Percentiles rank a stretch among this genome's conserved stretches.
phyloP scores from a whole-genome alignment of 1,139 yeast genomes.

The Saccharomycopsis hybrid region DNA sequence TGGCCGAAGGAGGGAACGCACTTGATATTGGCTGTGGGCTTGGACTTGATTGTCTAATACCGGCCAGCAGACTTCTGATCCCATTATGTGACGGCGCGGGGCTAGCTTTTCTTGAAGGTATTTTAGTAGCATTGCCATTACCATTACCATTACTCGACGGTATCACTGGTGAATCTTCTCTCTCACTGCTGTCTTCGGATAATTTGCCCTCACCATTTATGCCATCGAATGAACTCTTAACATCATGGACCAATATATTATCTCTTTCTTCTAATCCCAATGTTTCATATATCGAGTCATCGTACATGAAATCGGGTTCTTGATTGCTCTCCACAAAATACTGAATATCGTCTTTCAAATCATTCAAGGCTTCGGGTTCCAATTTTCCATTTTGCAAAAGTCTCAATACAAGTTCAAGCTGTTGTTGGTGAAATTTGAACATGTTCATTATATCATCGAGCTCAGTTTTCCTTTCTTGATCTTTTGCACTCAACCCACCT shows the following conservation, averaged over 20 bases:
- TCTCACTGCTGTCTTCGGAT: not conserved
- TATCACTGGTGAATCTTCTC: constrained; percentile 19
- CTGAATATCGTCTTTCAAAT: constrained; percentile 62
- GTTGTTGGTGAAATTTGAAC: constrained; percentile 55
- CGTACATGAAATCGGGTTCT: constrained; percentile 67
- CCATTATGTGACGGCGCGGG: not conserved
- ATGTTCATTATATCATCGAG: constrained; percentile 35
- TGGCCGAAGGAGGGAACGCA: constrained; percentile 23
- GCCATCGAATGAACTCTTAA: constrained; percentile 35
- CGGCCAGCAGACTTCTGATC: constrained; percentile 17
- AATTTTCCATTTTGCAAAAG: constrained; percentile 60
- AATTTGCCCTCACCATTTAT: constrained; percentile 25
- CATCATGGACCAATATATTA: constrained; percentile 42
- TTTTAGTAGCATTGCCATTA: constrained; percentile 6
- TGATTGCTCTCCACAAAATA: constrained; percentile 68
- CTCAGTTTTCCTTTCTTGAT: constrained; percentile 52
- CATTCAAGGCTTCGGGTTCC: constrained; percentile 53
- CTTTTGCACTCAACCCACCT: constrained; percentile 38
- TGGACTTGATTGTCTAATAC: not conserved
- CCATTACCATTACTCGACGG: constrained; percentile 5
- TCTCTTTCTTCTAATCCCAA: constrained; percentile 51
- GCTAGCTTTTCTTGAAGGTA: not conserved
- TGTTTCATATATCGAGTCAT: constrained; percentile 69
- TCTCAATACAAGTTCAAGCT: constrained; percentile 56
- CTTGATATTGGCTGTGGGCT: not conserved